Evolutionary conservation across 352 stramenopile genomes (phyloP).

Genomic region (Pythium graminicola): DNA sequence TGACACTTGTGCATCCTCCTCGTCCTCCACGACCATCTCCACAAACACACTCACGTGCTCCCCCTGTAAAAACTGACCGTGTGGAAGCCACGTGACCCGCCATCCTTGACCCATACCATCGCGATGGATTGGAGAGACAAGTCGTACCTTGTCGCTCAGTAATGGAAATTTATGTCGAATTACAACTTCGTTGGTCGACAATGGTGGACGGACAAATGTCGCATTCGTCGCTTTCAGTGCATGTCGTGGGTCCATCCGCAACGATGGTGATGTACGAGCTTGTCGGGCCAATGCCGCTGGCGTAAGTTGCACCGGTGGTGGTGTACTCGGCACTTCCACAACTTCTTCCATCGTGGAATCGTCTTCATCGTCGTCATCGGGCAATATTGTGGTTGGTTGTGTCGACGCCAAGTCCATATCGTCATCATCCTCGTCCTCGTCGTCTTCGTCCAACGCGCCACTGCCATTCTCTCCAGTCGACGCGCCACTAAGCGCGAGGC

Average conservation of each 20-base stretch:
- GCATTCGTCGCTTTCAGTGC: constrained; percentile 16
- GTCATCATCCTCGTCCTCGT: constrained; percentile 16
- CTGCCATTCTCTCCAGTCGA: constrained; percentile 5
- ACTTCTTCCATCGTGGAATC: constrained; percentile 13
- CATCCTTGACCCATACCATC: constrained; percentile 41
- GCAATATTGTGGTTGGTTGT: constrained; percentile 11
- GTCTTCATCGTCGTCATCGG: constrained; percentile 18
- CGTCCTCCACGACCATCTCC: constrained; percentile 33
- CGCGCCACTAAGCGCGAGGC: background rate
- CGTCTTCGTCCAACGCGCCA: background rate
- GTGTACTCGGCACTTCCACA: constrained; percentile 18
- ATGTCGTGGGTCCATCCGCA: constrained; percentile 22
- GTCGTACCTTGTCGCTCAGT: constrained; percentile 27
- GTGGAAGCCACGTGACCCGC: constrained; percentile 61
- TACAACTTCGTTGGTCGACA: constrained; percentile 6
- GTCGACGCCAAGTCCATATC: constrained; percentile 15
- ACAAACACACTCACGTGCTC: constrained; percentile 55
- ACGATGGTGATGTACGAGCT: constrained; percentile 4
- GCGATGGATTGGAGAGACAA: constrained; percentile 26
- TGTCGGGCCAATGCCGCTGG: constrained; percentile 15
- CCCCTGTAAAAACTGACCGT: constrained; percentile 34
- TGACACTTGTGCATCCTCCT: background rate
- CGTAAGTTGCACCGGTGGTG: constrained; percentile 19
- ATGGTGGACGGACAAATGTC: background rate
- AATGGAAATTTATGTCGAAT: constrained; percentile 34